Evolutionary conservation across 2,329 filamentous ascomycete genomes (phyloP).

Genomic region (Cadophora gregata): DNA sequence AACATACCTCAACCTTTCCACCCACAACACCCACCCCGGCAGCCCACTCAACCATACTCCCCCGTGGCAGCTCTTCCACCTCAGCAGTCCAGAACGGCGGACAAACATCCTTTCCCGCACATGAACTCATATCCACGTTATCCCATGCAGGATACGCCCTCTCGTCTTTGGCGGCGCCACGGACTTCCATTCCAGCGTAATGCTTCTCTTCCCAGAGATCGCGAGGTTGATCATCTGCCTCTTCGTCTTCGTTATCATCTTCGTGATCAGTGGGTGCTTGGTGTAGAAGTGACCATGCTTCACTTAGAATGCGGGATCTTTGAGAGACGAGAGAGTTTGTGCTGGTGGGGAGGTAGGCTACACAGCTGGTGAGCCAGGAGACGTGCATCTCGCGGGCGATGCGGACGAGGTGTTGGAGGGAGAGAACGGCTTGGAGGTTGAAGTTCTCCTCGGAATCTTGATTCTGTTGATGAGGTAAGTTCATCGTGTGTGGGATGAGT

Average conservation of each 20-base stretch:
- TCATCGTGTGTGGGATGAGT: conserved; percentile 81
- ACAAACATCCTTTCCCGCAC: conserved; percentile 36
- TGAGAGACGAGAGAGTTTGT: conserved; percentile 33
- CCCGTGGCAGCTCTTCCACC: conserved; percentile 77
- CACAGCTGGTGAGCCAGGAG: conserved; percentile 74
- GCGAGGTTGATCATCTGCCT: conserved; percentile 58
- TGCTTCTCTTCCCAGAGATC: conserved; percentile 75
- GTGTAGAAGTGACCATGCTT: conserved; percentile 51
- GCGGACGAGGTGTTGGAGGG: conserved; percentile 89
- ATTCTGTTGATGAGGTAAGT: conserved; percentile 48
- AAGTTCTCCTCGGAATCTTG: conserved; percentile 44
- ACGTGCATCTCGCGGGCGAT: conserved; percentile 76
- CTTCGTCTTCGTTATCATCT: conserved; percentile 46
- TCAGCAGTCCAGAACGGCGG: conserved; percentile 78
- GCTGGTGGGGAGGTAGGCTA: conserved; percentile 70
- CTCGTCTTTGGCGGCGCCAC: conserved; percentile 33
- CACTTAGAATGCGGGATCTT: conserved; percentile 50
- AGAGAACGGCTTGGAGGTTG: conserved; percentile 67
- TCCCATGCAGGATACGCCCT: conserved; percentile 58
- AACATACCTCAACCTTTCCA: conserved; percentile 33
- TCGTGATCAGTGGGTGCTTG: conserved; percentile 31
- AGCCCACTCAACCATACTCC: conserved; percentile 83
- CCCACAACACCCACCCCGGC: conserved; percentile 63
- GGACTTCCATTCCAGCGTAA: conserved; percentile 51
- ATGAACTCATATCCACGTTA: conserved; percentile 47